Evolutionary conservation across 805 yeast species (phyloP).

Genomic region (Nakazawaea wickerhamii): DNA sequence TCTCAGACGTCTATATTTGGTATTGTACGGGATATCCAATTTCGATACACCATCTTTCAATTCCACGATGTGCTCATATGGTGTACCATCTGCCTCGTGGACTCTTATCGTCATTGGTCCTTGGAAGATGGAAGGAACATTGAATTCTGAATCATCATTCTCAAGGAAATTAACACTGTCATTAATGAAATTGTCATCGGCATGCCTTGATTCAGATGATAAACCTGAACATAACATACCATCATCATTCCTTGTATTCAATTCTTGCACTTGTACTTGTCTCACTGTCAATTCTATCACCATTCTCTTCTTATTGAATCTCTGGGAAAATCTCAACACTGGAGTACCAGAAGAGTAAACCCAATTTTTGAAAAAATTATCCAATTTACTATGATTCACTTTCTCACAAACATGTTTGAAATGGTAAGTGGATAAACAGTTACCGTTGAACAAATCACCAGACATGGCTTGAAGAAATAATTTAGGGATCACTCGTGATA

Average conservation of each 20-base stretch:
- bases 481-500: constrained; percentile 87
- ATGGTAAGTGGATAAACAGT: constrained; percentile 70
- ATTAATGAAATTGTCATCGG: constrained; percentile 34
- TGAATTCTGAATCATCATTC: constrained; percentile 32
- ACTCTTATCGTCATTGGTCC: constrained; percentile 97
- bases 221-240: constrained; percentile 11
- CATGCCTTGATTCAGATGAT: constrained; percentile 14
- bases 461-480: constrained; percentile 92
- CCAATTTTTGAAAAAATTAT: constrained; percentile 89
- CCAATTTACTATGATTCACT: constrained; percentile 82
- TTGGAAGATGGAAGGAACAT: constrained; percentile 52
- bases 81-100: constrained; percentile 98
- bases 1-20: constrained; percentile 81
- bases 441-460: constrained; percentile 78
- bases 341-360: constrained; percentile 87
- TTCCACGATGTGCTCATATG: constrained; percentile 95
- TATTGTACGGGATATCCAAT: constrained; percentile 90
- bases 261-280: constrained; percentile 74
- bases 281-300: constrained; percentile 91
- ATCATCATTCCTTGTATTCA: constrained; percentile 22
- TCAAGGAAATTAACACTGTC: constrained; percentile 40
- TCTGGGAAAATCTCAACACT: constrained; percentile 78
- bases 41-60: constrained; percentile 80
- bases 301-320: constrained; percentile 90
- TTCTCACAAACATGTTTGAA: constrained; percentile 93